phyloP scores from a whole-genome alignment of 768 basidiomycete genomes.

The Auricularia auricula-judae region DNA sequence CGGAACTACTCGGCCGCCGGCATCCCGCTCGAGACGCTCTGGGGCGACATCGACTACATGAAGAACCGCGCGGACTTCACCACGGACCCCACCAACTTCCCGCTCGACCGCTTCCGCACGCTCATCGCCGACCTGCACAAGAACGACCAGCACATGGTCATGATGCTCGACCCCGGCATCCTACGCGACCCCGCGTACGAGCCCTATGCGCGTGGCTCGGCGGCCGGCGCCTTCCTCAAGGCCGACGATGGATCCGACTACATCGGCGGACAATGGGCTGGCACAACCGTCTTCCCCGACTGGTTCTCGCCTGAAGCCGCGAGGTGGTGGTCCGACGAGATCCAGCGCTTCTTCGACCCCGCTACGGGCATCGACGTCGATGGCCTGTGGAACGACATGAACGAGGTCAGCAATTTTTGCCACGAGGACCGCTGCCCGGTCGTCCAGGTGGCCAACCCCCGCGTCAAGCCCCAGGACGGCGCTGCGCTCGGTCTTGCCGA shows the following conservation, averaged over 20 bases:
- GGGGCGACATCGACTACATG: slow-evolving; percentile 64
- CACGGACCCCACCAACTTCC: slow-evolving; percentile 57
- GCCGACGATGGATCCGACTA: slow-evolving; percentile 45
- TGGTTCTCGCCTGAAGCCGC: slow-evolving; percentile 49
- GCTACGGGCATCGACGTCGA: slow-evolving; percentile 51
- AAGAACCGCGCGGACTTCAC: slow-evolving; percentile 57
- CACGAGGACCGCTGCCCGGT: too few relatives aligned
- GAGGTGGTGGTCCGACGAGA: slow-evolving; percentile 53
- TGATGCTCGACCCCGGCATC: slow-evolving; percentile 22
- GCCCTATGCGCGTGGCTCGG: slow-evolving; percentile 43
- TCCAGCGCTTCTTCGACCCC: slow-evolving; percentile 42
- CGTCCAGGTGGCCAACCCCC: background rate
- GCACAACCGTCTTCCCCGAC: slow-evolving; percentile 53
- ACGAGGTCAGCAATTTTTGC: slow-evolving; percentile 56
- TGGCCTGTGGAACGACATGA: slow-evolving; percentile 66
- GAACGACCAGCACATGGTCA: slow-evolving; percentile 41
- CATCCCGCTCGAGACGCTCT: slow-evolving; percentile 70
- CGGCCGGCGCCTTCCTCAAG: slow-evolving; percentile 49
- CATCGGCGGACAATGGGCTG: slow-evolving; percentile 55
- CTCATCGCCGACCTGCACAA: slow-evolving; percentile 50
- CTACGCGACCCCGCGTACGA: slow-evolving; percentile 17
- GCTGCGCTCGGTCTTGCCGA: slow-evolving; percentile 6
- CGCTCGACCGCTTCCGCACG: slow-evolving; percentile 48
- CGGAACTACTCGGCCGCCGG: slow-evolving; percentile 45
- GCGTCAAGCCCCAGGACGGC: slow-evolving; percentile 18